Conservation (phyloP, 805 yeast species). For the Scheffersomyces stipitis region DNA sequence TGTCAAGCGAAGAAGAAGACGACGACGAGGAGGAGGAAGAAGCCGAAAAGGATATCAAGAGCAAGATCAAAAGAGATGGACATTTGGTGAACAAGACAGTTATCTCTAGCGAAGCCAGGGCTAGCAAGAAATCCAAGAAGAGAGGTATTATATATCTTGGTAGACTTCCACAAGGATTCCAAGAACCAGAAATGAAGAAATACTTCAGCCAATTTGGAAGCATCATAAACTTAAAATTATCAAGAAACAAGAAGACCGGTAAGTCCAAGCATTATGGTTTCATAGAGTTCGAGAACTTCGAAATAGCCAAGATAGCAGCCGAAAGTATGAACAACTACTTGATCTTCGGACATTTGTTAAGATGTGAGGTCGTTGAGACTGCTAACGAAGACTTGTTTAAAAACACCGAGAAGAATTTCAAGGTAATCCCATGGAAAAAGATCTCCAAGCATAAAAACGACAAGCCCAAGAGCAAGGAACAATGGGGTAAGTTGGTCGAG, state of each 20-base stretch:
- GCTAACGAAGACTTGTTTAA: constrained; percentile 59
- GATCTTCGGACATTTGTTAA: constrained; percentile 80
- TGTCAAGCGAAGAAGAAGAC: constrained; percentile 13
- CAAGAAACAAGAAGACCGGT: constrained; percentile 89
- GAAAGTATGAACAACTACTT: constrained; percentile 96
- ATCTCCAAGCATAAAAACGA: constrained; percentile 55
- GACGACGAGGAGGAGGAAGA: constrained; percentile 26
- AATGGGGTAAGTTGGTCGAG: constrained; percentile 55
- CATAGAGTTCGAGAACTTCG: constrained; percentile 71
- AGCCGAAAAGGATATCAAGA: constrained; percentile 19
- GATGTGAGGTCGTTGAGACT: constrained; percentile 55
- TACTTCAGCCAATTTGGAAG: constrained; percentile 92
- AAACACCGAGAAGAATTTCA: constrained; percentile 55
- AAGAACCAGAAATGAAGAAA: constrained; percentile 73
- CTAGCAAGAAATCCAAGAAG: constrained; percentile 22
- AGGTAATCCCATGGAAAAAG: constrained; percentile 58
- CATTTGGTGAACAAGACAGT: constrained; percentile 21
- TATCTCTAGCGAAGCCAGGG: constrained; percentile 7
- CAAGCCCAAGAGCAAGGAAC: constrained; percentile 53
- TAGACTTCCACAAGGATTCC: constrained; percentile 88
- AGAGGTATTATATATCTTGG: constrained; percentile 85
- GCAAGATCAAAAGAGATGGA: constrained; percentile 9
- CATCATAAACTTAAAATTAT: constrained; percentile 71
- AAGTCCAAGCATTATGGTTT: constrained; percentile 90
- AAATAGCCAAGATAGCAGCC: constrained; percentile 84